Percentiles rank a stretch among this genome's conserved stretches.
phyloP scores from a whole-genome alignment of 148 eudicot species.

The Chenopodium formosanum region DNA sequence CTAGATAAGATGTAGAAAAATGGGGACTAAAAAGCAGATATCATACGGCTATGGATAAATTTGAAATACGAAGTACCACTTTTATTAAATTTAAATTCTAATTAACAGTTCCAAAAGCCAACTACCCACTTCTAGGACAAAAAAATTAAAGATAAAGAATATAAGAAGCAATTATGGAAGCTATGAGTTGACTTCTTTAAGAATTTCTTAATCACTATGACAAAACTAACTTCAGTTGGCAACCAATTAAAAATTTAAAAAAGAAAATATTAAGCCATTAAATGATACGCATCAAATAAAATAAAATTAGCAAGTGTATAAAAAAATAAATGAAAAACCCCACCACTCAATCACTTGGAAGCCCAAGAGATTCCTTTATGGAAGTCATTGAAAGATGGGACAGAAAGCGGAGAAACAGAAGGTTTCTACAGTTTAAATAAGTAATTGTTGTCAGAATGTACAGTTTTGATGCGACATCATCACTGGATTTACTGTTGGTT shows the following conservation, averaged over 20 bases:
- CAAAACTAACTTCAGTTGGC: not conserved
- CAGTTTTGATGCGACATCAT: not conserved
- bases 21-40: too few relatives aligned
- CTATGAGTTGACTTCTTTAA: not conserved
- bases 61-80: too few relatives aligned
- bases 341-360: not conserved
- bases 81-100: not conserved
- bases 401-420: constrained; percentile 61
- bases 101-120: not conserved
- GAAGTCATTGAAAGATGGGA: constrained; percentile 39
- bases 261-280: not conserved
- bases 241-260: not conserved
- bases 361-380: constrained; percentile 18
- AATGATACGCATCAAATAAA: not conserved
- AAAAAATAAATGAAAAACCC: not conserved
- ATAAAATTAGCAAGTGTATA: not conserved
- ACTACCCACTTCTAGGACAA: not conserved
- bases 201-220: not conserved
- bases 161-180: not conserved
- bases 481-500: not conserved
- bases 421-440: constrained; percentile 20
- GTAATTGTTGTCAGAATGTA: not conserved
- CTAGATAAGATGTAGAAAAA: too few relatives aligned
- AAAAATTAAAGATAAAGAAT: not conserved
- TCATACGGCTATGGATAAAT: too few relatives aligned